Evolutionary conservation across 1,284 basidiomycete species (phyloP), one percentile per base, ranked within the genome.

Genomic region (Rhodotorula mucilaginosa): DNA sequence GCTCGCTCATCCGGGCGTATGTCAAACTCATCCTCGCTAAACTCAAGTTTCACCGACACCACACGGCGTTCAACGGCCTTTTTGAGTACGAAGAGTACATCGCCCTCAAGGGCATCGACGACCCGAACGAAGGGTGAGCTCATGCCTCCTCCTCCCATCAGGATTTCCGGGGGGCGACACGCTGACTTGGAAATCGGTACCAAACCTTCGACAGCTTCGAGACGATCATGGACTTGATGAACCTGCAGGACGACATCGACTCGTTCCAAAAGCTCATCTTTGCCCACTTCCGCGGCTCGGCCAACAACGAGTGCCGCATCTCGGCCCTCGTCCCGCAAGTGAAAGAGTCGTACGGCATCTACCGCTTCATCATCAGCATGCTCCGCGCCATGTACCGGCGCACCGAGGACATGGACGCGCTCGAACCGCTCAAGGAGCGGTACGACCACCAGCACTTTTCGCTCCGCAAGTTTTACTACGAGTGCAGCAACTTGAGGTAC

Each of bases 41-140:
- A 82, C 87, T 97, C 58, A 87, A 93, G 61, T 97, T 97, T 83
- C 95, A 97, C 81, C 89, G 92, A 46, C 84, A 95, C 61, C 88
- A 95, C 78, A 90, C 92, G 2, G 94, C 97, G 81, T 97, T 97
- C 83, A 97, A 97, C 82, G 94, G 94, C 34, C 83, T 97, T 23
- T 97, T 97, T 79, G 94, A 97, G 82, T 97, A 97, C 78, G 93
- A 97, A 79, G 94, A 97, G 82, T 97, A 97, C 81, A 88, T 97
- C 77, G 93, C 91, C 31, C 84, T 97, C 77, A 95, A 96, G 82
- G 93, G 92, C 59, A 96, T 97, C 75, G 93, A 97, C 80, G 93
- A 97, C 84, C 94, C 94, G 15, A 97, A 97, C 80, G 94, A 97
- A 85, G 94, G 94, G 93, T 96, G 80, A 75, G 88, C 26, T 26